Conservation (phyloP, 768 basidiomycete genomes). For the Scleroderma bovista region DNA sequence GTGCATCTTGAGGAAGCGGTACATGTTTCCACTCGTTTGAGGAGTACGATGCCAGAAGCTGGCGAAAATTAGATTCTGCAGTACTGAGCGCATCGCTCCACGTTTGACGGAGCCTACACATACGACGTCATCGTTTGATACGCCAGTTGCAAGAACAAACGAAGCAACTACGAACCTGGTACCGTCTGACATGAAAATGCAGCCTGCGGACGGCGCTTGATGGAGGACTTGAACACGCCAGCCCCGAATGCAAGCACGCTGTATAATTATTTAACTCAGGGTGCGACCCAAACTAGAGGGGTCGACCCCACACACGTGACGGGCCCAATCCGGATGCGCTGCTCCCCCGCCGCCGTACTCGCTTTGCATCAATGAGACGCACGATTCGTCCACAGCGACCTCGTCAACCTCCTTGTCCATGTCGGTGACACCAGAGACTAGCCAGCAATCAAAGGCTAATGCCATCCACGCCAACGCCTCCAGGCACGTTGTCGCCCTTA, state of each 20-base stretch:
- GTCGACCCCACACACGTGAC: no score
- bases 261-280: no score
- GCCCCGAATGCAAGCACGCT: neutral
- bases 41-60: constrained; percentile 65
- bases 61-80: constrained; percentile 74
- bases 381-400: no score
- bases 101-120: constrained; percentile 65
- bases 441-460: neutral
- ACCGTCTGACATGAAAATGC: constrained; percentile 48
- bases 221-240: neutral
- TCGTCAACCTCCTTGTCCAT: neutral
- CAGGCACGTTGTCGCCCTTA: constrained; percentile 7
- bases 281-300: no score
- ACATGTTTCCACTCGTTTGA: constrained; percentile 81
- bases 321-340: no score
- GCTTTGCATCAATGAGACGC: no score
- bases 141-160: neutral
- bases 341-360: no score
- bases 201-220: neutral
- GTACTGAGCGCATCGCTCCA: constrained; percentile 74
- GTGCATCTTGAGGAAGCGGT: constrained; percentile 37
- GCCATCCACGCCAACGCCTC: neutral
- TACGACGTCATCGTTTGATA: neutral
- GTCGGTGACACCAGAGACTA: neutral
- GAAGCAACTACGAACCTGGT: constrained; percentile 39